These are phyloP conservation scores for Trichoderma koningii DNA, from an alignment of 2,329 filamentous ascomycete species.

Conservation along the genomic window DNA sequence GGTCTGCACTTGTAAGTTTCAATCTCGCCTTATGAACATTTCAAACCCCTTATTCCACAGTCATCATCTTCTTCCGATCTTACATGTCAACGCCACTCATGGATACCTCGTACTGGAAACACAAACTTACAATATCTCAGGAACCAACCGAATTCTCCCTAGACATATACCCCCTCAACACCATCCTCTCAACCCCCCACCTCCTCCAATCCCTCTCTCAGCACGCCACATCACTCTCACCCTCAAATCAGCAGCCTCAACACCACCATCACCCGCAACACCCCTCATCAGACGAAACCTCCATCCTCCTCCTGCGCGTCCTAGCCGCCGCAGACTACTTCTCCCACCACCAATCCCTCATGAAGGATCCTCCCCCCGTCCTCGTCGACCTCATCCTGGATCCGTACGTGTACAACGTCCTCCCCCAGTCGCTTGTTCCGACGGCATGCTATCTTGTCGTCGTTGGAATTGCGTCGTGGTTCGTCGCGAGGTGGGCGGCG, in stretches of 20 bases:
- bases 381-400: constrained; percentile 82
- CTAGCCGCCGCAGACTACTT: constrained; percentile 83
- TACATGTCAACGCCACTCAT: not conserved
- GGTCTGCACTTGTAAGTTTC: constrained; percentile 80
- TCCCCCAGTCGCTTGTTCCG: constrained; percentile 76
- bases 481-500: constrained; percentile 44
- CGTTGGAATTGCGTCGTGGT: constrained; percentile 56
- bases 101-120: not conserved
- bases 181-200: constrained; percentile 62
- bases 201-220: constrained; percentile 66
- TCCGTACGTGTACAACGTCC: constrained; percentile 75
- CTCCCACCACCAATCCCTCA: constrained; percentile 70
- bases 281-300: constrained; percentile 37
- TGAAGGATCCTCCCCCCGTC: constrained; percentile 73
- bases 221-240: constrained; percentile 47
- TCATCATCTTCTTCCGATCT: not conserved
- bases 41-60: not conserved
- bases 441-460: constrained; percentile 68
- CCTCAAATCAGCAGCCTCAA: not conserved
- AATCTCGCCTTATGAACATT: not conserved
- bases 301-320: constrained; percentile 71
- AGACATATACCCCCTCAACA: constrained; percentile 61
- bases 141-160: constrained; percentile 83
- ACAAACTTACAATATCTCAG: constrained; percentile 48
- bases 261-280: not conserved